Base-by-base conservation (phyloP, 371 early-diverging fungal species). In the Saksenaea vasiformis region DNA sequence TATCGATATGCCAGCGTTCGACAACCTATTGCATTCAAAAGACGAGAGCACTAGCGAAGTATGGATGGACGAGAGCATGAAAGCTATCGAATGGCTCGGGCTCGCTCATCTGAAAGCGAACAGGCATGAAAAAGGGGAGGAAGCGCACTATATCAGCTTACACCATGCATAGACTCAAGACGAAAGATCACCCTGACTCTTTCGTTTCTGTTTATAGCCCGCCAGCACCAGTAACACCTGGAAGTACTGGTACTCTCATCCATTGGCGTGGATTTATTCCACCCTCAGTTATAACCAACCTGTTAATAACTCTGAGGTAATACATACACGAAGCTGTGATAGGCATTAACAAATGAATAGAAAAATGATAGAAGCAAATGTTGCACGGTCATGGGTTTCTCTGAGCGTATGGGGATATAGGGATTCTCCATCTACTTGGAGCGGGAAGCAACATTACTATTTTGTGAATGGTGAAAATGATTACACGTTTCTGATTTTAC, bases 391-490 rank as follows among this genome's bases (percentile, higher is more conserved):
- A n/a, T 91, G 91, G 91, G 77, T 79, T 9, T 72, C 83, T 11
- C 36, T 88, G 5, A 79, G 78, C 19, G 82, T 85, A 0, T 88
- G 86, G 85, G 91, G 91, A 4, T 89, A 84, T 62, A 78, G 78
- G 53, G 90, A 91, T 58, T 79, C 90, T 3, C 89, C 89, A 0
- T 77, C 80, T 14, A 86, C 87, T 22, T 91, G 89, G 89, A 54
- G 70, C 1, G 70, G 70, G 5, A 60, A 66, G 17, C 84, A 87
- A 57, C 91, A 90, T 58, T 85, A 85, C 39, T 72, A 76, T 47
- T 70, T 79, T 55, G 31, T 77, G 15, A 82, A 72, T 41, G 87
- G 90, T n/a, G 90, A 90, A 68, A 85, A 86, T 57, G 74, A 81
- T 71, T 86, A 81, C 54, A 83, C 83, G 2, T 77, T 85, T 64